These are phyloP conservation scores for Sungouiozyma intestinalis DNA, from an alignment of 805 yeast genomes.

Conservation along the genomic window DNA sequence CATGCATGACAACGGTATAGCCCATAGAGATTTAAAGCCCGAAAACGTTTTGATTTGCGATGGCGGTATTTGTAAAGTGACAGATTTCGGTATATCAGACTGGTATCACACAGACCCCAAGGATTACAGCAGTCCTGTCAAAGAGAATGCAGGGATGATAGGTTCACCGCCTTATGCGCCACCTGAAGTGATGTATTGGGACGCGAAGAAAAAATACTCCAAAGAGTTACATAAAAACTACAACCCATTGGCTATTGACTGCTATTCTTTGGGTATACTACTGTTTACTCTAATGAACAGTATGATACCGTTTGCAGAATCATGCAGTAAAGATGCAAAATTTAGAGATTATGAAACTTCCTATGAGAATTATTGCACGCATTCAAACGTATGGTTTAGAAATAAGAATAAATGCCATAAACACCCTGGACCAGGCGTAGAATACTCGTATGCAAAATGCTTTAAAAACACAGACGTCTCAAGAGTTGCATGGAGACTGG, in stretches of 20 bases:
- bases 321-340: constrained; percentile 37
- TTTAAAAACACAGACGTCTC: constrained; percentile 51
- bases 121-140: constrained; percentile 35
- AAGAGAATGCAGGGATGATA: constrained; percentile 37
- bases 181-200: constrained; percentile 57
- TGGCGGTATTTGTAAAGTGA: constrained; percentile 53
- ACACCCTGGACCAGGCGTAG: constrained; percentile 54
- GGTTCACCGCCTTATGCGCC: constrained; percentile 79
- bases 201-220: constrained; percentile 25
- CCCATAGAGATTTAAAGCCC: constrained; percentile 66
- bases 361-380: constrained; percentile 31
- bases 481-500: constrained; percentile 62
- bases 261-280: constrained; percentile 64
- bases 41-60: constrained; percentile 55
- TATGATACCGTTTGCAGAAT: constrained; percentile 48
- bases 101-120: constrained; percentile 47
- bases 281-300: constrained; percentile 50
- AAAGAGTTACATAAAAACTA: constrained; percentile 31
- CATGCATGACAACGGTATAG: constrained; percentile 56
- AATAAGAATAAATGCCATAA: constrained; percentile 17
- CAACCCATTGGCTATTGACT: constrained; percentile 60
- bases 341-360: constrained; percentile 47
- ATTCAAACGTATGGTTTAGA: constrained; percentile 39
- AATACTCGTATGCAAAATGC: constrained; percentile 57
- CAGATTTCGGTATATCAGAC: constrained; percentile 71